A percentile compares a stretch with the other conserved stretches of the same genome.
Conservation (phyloP, 306 rosid genomes). For the Canavalia ensiformis region DNA sequence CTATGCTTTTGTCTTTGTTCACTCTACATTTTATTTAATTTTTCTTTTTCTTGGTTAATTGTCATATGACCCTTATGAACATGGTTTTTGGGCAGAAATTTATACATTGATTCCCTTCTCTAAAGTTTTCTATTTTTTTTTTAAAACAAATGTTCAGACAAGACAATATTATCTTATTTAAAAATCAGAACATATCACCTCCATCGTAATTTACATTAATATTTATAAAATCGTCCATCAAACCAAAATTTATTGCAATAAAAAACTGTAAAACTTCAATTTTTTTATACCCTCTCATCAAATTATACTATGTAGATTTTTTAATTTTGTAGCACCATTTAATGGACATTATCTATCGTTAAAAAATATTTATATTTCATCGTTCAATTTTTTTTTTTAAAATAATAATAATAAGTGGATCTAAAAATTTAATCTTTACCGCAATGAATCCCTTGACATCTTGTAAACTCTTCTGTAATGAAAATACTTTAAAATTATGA, state of each 20-base stretch:
- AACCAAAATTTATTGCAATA: not conserved
- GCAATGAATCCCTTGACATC: not conserved
- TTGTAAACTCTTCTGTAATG: too few species aligned
- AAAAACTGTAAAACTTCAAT: not conserved
- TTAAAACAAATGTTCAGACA: not conserved
- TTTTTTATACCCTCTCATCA: not conserved
- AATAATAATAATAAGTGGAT: not conserved
- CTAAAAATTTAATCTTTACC: not conserved
- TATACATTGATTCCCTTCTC: conserved; percentile 14
- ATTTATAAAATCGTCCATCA: not conserved
- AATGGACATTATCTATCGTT: not conserved
- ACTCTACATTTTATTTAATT: not conserved
- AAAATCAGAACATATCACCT: conserved; percentile 10
- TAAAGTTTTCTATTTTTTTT: not conserved
- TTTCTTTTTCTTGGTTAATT: not conserved
- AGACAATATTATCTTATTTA: not conserved
- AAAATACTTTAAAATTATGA: too few species aligned
- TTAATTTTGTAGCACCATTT: not conserved
- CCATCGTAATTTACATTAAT: not conserved
- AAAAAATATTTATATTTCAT: not conserved
- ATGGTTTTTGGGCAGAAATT: conserved; percentile 30
- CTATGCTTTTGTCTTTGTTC: conserved; percentile 31
- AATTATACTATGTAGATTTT: not conserved
- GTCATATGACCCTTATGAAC: not conserved
- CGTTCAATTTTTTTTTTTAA: not conserved